phyloP scores from a whole-genome alignment of 768 basidiomycete genomes.

The Amanita pallidorosea region DNA sequence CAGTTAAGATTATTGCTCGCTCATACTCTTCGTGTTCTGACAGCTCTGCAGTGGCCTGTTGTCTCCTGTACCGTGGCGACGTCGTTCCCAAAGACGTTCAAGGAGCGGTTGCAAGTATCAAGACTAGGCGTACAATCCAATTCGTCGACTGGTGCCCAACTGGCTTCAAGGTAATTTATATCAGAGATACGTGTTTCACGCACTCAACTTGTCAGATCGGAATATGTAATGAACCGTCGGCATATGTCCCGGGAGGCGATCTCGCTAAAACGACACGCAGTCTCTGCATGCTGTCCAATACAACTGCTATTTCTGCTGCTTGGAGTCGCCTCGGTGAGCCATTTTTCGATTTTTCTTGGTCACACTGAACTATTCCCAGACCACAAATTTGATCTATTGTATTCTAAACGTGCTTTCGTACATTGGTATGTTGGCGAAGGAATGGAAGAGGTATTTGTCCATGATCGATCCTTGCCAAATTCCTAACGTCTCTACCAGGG shows the following conservation, averaged over 20 bases:
- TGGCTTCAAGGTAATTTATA: slow-evolving; percentile 58
- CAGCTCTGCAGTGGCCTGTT: slow-evolving; percentile 68
- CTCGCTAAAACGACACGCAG: slow-evolving; percentile 90
- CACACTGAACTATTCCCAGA: slow-evolving; percentile 25
- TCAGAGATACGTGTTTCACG: background rate
- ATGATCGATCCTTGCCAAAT: background rate
- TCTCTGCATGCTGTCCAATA: slow-evolving; percentile 96
- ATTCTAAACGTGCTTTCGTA: slow-evolving; percentile 89
- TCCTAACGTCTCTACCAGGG: slow-evolving; percentile 32
- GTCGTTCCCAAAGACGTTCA: slow-evolving; percentile 96
- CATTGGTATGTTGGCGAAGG: slow-evolving; percentile 98
- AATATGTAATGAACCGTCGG: slow-evolving; percentile 94
- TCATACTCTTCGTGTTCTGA: slow-evolving; percentile 8
- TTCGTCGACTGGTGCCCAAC: slow-evolving; percentile 99
- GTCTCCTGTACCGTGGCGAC: slow-evolving; percentile 88
- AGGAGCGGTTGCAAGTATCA: slow-evolving; percentile 85
- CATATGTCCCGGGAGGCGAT: slow-evolving; percentile 87
- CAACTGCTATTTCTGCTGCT: slow-evolving; percentile 87
- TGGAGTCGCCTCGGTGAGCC: slow-evolving; percentile 59
- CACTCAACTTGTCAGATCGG: slow-evolving; percentile 41
- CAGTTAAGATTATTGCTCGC: slow-evolving; percentile 45
- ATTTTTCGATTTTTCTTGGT: background rate
- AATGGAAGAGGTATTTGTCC: slow-evolving; percentile 76
- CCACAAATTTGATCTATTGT: slow-evolving; percentile 97
- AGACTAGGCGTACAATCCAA: slow-evolving; percentile 96